Base-by-base conservation (phyloP, 2,329 filamentous ascomycete genomes). In the Zasmidium angulare region DNA sequence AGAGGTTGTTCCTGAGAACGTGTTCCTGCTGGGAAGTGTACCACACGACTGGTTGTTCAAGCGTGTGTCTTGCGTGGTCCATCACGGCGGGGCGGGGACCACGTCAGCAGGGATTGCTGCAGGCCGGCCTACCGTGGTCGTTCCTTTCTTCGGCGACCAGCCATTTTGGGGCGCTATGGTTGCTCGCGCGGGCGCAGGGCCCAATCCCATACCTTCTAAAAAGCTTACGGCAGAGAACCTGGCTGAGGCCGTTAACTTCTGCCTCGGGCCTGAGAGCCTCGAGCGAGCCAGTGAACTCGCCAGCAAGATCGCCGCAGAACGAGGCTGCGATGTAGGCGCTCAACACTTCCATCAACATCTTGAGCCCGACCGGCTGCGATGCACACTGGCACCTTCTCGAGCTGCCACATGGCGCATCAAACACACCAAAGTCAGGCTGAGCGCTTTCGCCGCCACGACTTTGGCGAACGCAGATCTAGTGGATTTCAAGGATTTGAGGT, bases 131-230 rank as follows among this genome's bases (percentile, higher is more conserved):
- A 85, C 82, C 0, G 70, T 78, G 0, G 75, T 85, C 43, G 78
- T 85, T 0, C 83, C 82, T 0, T 85, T 84, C 62, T 84, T 84
- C 62, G 81, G 81, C 49, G 82, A 84, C 63, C 81, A 83, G 63
- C 78, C 76, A 1, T 83, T 83, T 63, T 83, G 81, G 81, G 81
- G 78, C 11, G 66, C 75, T 46, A 68, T 68, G 76, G 74, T 83
- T 6, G 77, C 77, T 6, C 66, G 67, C 46, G 75, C 79, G 2
- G 76, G 77, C 1, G 79, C 79, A 20, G 81, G 80, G 0, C 89
- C 90, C 0, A 90, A 95, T 67, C 91, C 91, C 0, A 79, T 96
- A 17, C 90, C 90, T 0, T 91, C 92, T 62, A 86, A 95, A 56
- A 82, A 88, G 61, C 84, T 83, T 31, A 77, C 71, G 2, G 67